Conservation (phyloP, 345 rosid species). For the Lepidium sativum region DNA sequence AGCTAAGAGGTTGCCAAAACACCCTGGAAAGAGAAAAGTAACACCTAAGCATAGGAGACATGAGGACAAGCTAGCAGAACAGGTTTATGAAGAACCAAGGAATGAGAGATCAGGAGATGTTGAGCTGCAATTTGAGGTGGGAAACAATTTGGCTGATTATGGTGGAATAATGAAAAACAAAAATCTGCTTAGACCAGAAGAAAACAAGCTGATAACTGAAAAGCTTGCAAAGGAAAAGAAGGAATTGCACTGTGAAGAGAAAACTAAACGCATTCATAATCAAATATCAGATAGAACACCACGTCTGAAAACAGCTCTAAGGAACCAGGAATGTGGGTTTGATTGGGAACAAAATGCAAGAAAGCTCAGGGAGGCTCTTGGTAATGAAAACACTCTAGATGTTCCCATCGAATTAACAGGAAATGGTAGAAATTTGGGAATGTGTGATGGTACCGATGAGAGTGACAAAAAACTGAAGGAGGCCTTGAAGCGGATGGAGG, state of each 20-base stretch:
- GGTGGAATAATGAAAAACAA: conserved; percentile 29
- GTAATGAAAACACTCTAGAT: conserved; percentile 23
- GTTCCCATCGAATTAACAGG: conserved; percentile 11
- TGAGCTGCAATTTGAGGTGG: conserved; percentile 27
- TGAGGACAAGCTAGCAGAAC: conserved; percentile 33
- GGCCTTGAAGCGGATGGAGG: conserved; percentile 30
- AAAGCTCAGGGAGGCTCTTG: conserved; percentile 30
- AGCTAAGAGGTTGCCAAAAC: conserved; percentile 25
- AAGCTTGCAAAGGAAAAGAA: conserved; percentile 26
- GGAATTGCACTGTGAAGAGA: conserved; percentile 22
- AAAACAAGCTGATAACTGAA: conserved; percentile 23
- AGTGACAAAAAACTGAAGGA: conserved; percentile 16
- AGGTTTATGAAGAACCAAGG: conserved; percentile 30
- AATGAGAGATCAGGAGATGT: conserved; percentile 30
- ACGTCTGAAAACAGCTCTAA: conserved; percentile 4
- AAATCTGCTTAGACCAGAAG: conserved; percentile 31
- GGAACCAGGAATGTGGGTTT: conserved; percentile 19
- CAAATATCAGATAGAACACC: conserved; percentile 1
- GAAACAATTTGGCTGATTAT: conserved; percentile 26
- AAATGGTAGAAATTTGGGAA: conserved; percentile 16
- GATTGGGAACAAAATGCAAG: conserved; percentile 30
- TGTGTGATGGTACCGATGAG: not conserved
- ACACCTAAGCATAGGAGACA: conserved; percentile 25
- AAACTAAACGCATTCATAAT: conserved; percentile 16
- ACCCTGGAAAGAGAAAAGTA: conserved; percentile 32